Evolutionary conservation across 1,284 basidiomycete species (phyloP), one percentile per base, ranked within the genome.

Genomic region (Ganoderma multipileum): DNA sequence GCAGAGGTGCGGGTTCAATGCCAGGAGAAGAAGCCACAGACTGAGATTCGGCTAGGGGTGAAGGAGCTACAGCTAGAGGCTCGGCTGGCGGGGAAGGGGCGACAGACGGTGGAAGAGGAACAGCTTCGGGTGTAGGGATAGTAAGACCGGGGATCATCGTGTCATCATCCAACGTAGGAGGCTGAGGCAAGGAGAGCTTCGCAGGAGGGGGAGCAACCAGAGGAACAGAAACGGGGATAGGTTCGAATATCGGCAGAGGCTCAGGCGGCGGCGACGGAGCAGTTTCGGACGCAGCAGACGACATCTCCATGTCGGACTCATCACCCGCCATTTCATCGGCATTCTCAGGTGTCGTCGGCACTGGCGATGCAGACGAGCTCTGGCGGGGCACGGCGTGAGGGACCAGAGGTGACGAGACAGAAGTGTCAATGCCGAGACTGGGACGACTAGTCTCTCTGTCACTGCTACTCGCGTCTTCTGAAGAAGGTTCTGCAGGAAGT

Each of bases 271-370:
- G 47, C 26, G 58, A 54, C n/a, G 65, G 36, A 3, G 63, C 63
- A 38, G 58, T 39, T 14, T 71, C 71, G 38, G 74, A 72, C 14
- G 68, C 59, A 54, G 67, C 63, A 3, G 69, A 71, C 11, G 74
- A 75, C 74, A 75, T 72, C n/a, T 75, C 74, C 74, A 75, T 75
- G 50, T 75, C 74, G 28, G 72, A 73, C 8, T 69, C 74, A 64
- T 71, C 68, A 12, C 59, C 67, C 2, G 42, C 64, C 30, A 55
- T 59, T 26, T 67, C 74, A 60, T 65, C 68, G 12, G 44, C 65
- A 12, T 36, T 62, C 12, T 71, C 67, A 30, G 73, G 67, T n/a
- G 71, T 68, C 7, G 70, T 64, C 14, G 70, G 65, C 1, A 63
- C 71, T 16, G 68, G 68, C 9, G 72, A 70, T 5, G 65, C 64